A percentile compares a stretch with the other conserved stretches of the same genome.
These are phyloP conservation scores for Hypsizygus marmoreus DNA, from an alignment of 768 basidiomycete genomes.

Conservation along the genomic window DNA sequence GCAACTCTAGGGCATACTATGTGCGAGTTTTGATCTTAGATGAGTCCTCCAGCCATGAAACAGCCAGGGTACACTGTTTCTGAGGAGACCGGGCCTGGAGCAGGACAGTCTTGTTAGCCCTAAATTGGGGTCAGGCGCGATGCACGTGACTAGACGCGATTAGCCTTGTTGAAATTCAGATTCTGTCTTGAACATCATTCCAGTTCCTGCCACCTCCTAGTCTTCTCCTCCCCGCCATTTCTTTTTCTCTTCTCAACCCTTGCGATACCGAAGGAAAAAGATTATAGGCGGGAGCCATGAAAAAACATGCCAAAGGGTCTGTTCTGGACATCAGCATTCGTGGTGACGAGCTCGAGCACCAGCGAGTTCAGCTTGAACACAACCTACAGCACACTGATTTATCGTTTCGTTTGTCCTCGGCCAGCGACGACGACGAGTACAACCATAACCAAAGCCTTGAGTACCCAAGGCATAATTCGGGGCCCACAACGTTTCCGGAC, in stretches of 20 bases:
- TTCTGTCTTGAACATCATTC: too few species aligned
- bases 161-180: too few species aligned
- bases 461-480: constrained; percentile 70
- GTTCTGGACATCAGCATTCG: constrained; percentile 51
- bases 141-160: too few species aligned
- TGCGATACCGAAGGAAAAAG: constrained; percentile 32
- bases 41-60: too few species aligned
- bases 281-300: constrained; percentile 31
- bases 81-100: too few species aligned
- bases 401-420: constrained; percentile 69
- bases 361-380: constrained; percentile 78
- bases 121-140: too few species aligned
- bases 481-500: constrained; percentile 54
- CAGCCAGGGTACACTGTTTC: too few species aligned
- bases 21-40: too few species aligned
- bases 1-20: too few species aligned
- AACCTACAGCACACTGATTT: constrained; percentile 74
- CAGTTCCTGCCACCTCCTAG: constrained; percentile 19
- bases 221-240: not conserved
- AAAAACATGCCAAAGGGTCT: constrained; percentile 34
- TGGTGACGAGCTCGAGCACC: constrained; percentile 74
- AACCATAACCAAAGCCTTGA: constrained; percentile 58
- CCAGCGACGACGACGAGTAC: constrained; percentile 38
- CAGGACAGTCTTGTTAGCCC: too few species aligned
- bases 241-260: not conserved